phyloP scores from a whole-genome alignment of 2,329 filamentous ascomycete species.

The Alternaria ethzedia region DNA sequence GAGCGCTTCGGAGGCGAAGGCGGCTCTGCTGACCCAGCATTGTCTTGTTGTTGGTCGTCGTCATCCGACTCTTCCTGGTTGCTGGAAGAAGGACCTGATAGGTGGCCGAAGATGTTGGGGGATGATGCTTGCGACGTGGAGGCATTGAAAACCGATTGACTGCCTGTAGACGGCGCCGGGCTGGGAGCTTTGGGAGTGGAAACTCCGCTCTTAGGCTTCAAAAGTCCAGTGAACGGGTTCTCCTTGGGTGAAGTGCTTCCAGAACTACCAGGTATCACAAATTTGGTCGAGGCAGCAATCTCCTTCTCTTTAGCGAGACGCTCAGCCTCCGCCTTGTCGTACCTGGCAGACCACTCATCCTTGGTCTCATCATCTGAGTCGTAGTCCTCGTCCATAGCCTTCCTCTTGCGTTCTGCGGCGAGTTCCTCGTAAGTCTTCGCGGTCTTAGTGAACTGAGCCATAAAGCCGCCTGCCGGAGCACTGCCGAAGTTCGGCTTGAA shows the following conservation, averaged over 20 bases:
- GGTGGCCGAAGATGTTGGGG: constrained; percentile 43
- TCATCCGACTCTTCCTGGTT: constrained; percentile 41
- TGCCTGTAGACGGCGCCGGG: constrained; percentile 40
- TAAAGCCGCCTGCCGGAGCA: constrained; percentile 23
- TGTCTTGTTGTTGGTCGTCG: constrained; percentile 24
- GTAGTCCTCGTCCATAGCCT: constrained; percentile 44
- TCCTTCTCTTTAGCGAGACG: constrained; percentile 37
- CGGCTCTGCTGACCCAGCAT: constrained; percentile 19
- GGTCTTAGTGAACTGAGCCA: constrained; percentile 37
- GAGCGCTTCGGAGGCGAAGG: constrained; percentile 33
- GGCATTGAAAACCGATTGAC: constrained; percentile 41
- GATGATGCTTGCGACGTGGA: constrained; percentile 28
- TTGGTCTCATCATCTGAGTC: constrained; percentile 47
- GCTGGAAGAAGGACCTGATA: constrained; percentile 41
- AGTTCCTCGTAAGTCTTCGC: constrained; percentile 43
- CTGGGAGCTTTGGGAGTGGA: constrained; percentile 35
- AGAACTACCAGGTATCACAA: constrained; percentile 22
- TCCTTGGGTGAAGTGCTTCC: constrained; percentile 10
- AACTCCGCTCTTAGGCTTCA: constrained; percentile 29
- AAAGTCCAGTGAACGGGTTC: constrained; percentile 24
- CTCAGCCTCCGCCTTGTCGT: constrained; percentile 38
- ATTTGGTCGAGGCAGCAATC: constrained; percentile 26
- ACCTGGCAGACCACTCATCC: constrained; percentile 42
- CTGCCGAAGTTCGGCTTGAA: constrained; percentile 22
- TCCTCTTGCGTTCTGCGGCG: constrained; percentile 43